Conservation (phyloP, 345 rosid species). For the Geranium brycei region DNA sequence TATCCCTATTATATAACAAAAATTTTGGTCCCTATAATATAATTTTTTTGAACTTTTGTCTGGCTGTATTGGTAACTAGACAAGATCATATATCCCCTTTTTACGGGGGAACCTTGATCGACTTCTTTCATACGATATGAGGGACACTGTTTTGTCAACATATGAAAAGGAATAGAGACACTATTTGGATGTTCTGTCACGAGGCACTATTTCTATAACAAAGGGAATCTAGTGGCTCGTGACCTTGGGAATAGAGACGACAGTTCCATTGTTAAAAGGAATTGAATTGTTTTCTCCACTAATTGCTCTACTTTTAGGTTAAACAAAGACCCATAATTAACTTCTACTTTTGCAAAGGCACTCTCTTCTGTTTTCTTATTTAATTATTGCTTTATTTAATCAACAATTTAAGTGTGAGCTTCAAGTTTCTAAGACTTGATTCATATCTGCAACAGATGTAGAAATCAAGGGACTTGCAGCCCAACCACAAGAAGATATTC, state of each 20-base stretch:
- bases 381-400: not conserved
- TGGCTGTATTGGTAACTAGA: not conserved
- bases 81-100: not conserved
- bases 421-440: no score
- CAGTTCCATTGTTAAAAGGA: not conserved
- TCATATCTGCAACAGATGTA: not conserved
- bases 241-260: not conserved
- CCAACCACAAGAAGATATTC: not conserved
- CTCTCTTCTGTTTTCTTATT: no score
- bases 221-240: not conserved
- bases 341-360: no score
- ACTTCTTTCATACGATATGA: no score
- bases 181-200: not conserved
- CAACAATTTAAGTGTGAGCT: no score
- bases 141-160: not conserved
- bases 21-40: no score
- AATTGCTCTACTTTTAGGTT: no score
- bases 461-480: not conserved
- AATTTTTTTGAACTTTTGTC: not conserved
- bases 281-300: not conserved
- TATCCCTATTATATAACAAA: no score
- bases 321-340: no score
- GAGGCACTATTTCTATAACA: not conserved
- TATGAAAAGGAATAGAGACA: not conserved
- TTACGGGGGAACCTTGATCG: not conserved